Conservation (phyloP, 106 monocot species). For the Xerophyta viscosa region DNA sequence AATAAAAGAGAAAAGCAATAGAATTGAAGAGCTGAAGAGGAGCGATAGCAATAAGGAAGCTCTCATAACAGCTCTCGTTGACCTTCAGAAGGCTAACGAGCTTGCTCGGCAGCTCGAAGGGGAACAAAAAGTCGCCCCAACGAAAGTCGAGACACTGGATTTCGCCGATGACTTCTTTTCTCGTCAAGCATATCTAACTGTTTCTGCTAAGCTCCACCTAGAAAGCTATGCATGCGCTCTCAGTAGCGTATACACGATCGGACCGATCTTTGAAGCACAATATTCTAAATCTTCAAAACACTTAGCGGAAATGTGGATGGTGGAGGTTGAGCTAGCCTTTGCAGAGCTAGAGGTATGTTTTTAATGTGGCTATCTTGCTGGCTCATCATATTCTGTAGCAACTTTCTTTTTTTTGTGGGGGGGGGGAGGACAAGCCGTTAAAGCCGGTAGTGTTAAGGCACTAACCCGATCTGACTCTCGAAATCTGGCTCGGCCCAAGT, state of each 20-base stretch:
- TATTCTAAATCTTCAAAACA: conserved; percentile 14
- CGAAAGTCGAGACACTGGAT: conserved; percentile 19
- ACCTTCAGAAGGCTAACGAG: conserved; percentile 66
- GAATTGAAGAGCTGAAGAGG: conserved; percentile 68
- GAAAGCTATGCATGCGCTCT: conserved; percentile 77
- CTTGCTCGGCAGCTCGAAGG: conserved; percentile 45
- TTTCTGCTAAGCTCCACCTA: conserved; percentile 45
- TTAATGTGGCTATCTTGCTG: no score
- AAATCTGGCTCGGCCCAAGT: no score
- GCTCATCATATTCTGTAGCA: no score
- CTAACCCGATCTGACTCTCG: no score
- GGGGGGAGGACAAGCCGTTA: no score
- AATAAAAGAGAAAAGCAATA: conserved; percentile 52
- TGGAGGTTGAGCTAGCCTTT: conserved; percentile 74
- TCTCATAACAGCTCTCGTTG: conserved; percentile 38
- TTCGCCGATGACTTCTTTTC: conserved; percentile 62
- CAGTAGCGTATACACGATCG: conserved; percentile 59
- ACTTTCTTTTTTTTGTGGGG: no score
- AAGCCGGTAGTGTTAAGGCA: no score
- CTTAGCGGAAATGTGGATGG: conserved; percentile 67
- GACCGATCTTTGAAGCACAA: conserved; percentile 56
- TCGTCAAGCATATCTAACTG: conserved; percentile 32
- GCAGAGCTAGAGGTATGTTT: conserved; percentile 65
- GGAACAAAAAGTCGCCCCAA: conserved; percentile 7
- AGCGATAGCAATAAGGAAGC: conserved; percentile 67